Conservation (phyloP, 2,329 filamentous ascomycete genomes). For the Diaporthe aspalathi region DNA sequence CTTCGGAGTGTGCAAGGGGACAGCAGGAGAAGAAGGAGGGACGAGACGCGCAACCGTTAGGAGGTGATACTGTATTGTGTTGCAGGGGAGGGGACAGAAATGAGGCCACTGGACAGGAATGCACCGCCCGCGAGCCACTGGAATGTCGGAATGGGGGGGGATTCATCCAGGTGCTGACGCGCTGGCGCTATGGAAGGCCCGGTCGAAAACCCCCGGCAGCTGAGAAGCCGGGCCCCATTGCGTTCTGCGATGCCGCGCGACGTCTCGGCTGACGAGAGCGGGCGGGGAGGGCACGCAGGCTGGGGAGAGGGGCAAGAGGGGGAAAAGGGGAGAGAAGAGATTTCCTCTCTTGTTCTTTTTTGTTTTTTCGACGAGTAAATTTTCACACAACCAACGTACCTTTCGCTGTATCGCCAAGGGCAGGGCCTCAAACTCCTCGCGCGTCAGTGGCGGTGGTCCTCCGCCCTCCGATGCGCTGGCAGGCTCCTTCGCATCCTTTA, state of each 20-base stretch:
- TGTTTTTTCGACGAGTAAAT: conserved; percentile 7
- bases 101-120: neutral
- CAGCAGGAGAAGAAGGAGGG: neutral
- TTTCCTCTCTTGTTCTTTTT: neutral
- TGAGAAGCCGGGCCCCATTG: conserved; percentile 3
- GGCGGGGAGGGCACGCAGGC: neutral
- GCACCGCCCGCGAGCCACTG: conserved; percentile 11
- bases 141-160: neutral
- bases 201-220: conserved; percentile 11
- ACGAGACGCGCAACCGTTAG: neutral
- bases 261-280: neutral
- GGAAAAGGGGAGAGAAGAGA: conserved; percentile 2
- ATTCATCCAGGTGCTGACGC: conserved; percentile 2
- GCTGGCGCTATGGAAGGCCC: conserved; percentile 20
- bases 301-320: neutral
- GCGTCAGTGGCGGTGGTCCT: conserved; percentile 47
- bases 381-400: conserved; percentile 51
- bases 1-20: neutral
- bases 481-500: conserved; percentile 33
- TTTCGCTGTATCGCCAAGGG: conserved; percentile 63
- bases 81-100: neutral
- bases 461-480: conserved; percentile 20
- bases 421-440: conserved; percentile 62
- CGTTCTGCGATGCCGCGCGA: conserved; percentile 1
- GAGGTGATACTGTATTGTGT: neutral